A percentile compares a stretch with the other conserved stretches of the same genome.
These are phyloP conservation scores for Usnea hakonensis DNA, from an alignment of 495 filamentous ascomycete species.

Conservation along the genomic window DNA sequence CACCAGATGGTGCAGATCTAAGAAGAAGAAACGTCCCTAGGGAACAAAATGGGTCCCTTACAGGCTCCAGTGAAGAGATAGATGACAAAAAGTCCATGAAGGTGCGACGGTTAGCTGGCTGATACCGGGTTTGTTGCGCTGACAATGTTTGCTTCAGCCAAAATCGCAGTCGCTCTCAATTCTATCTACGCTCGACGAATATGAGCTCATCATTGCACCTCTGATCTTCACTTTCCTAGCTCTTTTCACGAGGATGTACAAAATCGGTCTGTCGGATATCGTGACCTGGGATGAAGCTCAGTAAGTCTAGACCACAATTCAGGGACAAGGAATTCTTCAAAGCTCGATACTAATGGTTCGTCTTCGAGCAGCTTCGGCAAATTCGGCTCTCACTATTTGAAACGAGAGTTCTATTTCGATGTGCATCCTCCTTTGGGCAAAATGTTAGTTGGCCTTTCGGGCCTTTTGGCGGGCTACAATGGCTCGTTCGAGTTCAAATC, in stretches of 20 bases:
- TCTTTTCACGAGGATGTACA: constrained; percentile 91
- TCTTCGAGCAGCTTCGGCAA: constrained; percentile 76
- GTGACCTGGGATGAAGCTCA: constrained; percentile 99
- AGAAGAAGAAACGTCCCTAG: constrained; percentile 67
- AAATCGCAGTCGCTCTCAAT: constrained; percentile 12
- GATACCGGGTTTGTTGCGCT: not conserved
- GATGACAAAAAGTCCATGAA: constrained; percentile 63
- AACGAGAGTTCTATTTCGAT: constrained; percentile 99
- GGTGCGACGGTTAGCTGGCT: constrained; percentile 34
- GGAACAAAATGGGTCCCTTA: constrained; percentile 34
- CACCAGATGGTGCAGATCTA: constrained; percentile 54
- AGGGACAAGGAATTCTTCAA: not conserved
- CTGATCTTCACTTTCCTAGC: constrained; percentile 79
- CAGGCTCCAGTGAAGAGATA: constrained; percentile 34
- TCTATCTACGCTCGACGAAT: constrained; percentile 54
- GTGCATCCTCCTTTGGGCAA: constrained; percentile 96
- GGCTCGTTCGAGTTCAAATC: constrained; percentile 99
- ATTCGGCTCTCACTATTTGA: constrained; percentile 97
- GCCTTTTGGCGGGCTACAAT: constrained; percentile 95
- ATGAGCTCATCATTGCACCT: constrained; percentile 82
- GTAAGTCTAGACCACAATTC: constrained; percentile 45
- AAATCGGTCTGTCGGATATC: constrained; percentile 89
- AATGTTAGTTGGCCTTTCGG: constrained; percentile 94
- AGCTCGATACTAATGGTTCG: constrained; percentile 24
- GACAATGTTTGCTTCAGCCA: constrained; percentile 5